Conservation (phyloP, 1,139 yeast species). For the Dujonia santamariae region DNA sequence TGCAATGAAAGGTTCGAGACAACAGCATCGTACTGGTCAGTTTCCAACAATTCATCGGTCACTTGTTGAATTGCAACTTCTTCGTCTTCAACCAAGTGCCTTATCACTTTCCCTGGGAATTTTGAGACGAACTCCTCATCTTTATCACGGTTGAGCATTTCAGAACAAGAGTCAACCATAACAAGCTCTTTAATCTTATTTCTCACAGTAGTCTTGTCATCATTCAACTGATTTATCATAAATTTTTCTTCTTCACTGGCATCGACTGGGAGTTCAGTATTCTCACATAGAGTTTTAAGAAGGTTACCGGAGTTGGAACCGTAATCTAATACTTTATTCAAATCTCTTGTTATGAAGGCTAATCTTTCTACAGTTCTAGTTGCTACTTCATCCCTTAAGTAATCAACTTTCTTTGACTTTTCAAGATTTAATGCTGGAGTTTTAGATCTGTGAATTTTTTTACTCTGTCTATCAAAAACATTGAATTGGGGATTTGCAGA, state of each 20-base stretch:
- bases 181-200: constrained; percentile 53
- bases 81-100: constrained; percentile 69
- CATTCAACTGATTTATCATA: constrained; percentile 38
- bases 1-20: constrained; percentile 73
- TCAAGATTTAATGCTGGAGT: constrained; percentile 44
- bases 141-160: constrained; percentile 51
- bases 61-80: constrained; percentile 40
- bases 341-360: constrained; percentile 67
- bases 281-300: constrained; percentile 34
- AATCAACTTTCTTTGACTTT: constrained; percentile 62
- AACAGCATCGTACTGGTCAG: constrained; percentile 66
- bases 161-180: constrained; percentile 66
- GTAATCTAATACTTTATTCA: constrained; percentile 60
- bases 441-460: constrained; percentile 56
- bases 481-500: constrained; percentile 29
- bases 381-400: constrained; percentile 74
- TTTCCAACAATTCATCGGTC: constrained; percentile 25
- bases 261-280: constrained; percentile 19
- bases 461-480: constrained; percentile 67
- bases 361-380: constrained; percentile 69
- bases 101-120: constrained; percentile 41
- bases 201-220: constrained; percentile 51
- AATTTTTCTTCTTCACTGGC: constrained; percentile 27
- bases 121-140: constrained; percentile 29
- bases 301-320: constrained; percentile 73